phyloP scores from a whole-genome alignment of 306 rosid genomes.

The Corylus heterophylla region DNA sequence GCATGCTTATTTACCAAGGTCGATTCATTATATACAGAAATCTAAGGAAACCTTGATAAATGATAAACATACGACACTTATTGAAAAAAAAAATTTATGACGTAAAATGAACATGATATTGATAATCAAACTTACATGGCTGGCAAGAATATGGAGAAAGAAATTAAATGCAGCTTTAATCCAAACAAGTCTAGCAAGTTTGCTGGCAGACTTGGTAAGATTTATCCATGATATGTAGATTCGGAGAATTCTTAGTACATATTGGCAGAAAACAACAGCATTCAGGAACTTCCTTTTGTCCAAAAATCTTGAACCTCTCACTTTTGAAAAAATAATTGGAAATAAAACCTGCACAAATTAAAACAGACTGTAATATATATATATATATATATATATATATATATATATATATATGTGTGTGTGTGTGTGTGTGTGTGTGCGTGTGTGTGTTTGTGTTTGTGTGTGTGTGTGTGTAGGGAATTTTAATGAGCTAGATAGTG shows the following conservation, averaged over 20 bases:
- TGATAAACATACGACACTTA: no score
- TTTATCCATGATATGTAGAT: slow-evolving; percentile 78
- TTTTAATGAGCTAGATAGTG: neutral
- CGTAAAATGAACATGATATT: neutral
- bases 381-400: no score
- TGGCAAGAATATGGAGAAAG: slow-evolving; percentile 87
- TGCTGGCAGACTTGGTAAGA: slow-evolving; percentile 88
- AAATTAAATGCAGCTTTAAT: slow-evolving; percentile 95
- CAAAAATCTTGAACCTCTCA: slow-evolving; percentile 47
- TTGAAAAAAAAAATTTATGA: neutral
- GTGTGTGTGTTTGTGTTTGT: no score
- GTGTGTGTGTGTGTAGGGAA: no score
- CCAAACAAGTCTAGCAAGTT: slow-evolving; percentile 76
- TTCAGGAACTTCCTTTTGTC: slow-evolving; percentile 72
- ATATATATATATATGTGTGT: no score
- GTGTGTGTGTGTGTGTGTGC: no score
- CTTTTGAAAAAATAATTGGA: slow-evolving; percentile 56
- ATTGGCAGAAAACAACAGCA: slow-evolving; percentile 63
- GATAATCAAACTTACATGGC: slow-evolving; percentile 71
- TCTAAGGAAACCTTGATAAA: no score
- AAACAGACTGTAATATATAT: slow-evolving; percentile 24
- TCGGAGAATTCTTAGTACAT: slow-evolving; percentile 73
- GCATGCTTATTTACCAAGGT: no score
- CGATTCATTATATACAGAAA: no score
- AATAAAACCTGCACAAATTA: slow-evolving; percentile 61